Evolutionary conservation across 768 basidiomycete species (phyloP).

Genomic region (Fistulinella prunicolor): DNA sequence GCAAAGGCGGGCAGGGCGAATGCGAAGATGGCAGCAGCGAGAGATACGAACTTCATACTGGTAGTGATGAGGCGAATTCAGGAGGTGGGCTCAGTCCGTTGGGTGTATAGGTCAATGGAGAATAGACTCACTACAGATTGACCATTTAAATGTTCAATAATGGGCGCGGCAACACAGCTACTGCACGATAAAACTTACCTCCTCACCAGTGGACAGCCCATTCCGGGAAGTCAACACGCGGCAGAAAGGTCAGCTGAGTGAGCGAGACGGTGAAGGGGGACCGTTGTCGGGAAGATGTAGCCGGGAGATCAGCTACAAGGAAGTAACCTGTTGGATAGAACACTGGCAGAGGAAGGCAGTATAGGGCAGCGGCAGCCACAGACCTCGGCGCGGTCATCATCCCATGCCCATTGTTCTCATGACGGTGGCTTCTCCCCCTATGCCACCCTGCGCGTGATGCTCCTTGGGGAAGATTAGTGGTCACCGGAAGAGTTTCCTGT

Average conservation of each 20-base stretch:
- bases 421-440: no score
- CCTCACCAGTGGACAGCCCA: no score
- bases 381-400: background rate
- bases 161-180: background rate
- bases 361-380: background rate
- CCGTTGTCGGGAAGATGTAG: background rate
- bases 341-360: no score
- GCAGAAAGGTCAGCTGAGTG: slow-evolving; percentile 7
- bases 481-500: background rate
- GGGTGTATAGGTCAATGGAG: background rate
- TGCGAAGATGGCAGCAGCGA: slow-evolving; percentile 8
- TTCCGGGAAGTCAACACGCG: no score
- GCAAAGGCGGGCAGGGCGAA: slow-evolving; percentile 19
- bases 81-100: background rate
- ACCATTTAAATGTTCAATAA: slow-evolving; percentile 16
- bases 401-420: slow-evolving; percentile 4
- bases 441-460: no score
- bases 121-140: background rate
- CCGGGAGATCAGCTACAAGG: background rate
- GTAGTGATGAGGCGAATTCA: background rate
- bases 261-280: background rate
- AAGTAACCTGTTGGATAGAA: no score
- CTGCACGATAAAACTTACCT: background rate
- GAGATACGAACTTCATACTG: slow-evolving; percentile 27
- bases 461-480: background rate